Evolutionary conservation across 2,329 filamentous ascomycete species (phyloP).

Genomic region (Penicillium sp.): DNA sequence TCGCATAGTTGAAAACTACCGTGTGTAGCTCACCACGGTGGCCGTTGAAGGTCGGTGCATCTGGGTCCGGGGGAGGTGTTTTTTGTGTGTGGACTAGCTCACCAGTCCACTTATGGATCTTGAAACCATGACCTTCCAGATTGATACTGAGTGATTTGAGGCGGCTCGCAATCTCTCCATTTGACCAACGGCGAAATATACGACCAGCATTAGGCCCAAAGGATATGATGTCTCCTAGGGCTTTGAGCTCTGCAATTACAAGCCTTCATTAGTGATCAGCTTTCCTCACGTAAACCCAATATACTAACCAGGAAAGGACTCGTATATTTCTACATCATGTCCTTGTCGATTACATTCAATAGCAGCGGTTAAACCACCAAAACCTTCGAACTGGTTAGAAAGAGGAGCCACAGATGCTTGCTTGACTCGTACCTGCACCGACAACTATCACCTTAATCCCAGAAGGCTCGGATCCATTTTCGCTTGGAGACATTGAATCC

Average conservation of each 20-base stretch:
- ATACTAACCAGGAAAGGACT: slow-evolving; percentile 53
- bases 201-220: slow-evolving; percentile 65
- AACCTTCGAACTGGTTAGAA: slow-evolving; percentile 45
- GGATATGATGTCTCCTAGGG: slow-evolving; percentile 65
- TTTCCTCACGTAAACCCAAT: slow-evolving; percentile 13
- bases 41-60: slow-evolving; percentile 63
- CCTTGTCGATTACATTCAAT: slow-evolving; percentile 67
- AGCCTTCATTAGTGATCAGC: background rate
- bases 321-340: slow-evolving; percentile 63
- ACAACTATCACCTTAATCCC: slow-evolving; percentile 60
- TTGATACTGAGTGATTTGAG: slow-evolving; percentile 59
- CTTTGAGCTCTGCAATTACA: slow-evolving; percentile 54
- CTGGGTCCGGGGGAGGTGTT: slow-evolving; percentile 48
- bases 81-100: slow-evolving; percentile 64
- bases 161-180: slow-evolving; percentile 52
- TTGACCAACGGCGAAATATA: slow-evolving; percentile 64
- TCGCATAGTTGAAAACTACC: slow-evolving; percentile 62
- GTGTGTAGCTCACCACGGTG: slow-evolving; percentile 65
- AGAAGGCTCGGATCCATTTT: slow-evolving; percentile 38
- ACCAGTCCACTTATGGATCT: slow-evolving; percentile 65
- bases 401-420: background rate
- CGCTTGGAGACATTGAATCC: slow-evolving; percentile 7
- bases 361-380: slow-evolving; percentile 65
- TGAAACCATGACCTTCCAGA: slow-evolving; percentile 59
- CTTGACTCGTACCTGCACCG: slow-evolving; percentile 37